Base-by-base conservation (phyloP, 805 yeast species). In the Metschnikowia reukaufii region DNA sequence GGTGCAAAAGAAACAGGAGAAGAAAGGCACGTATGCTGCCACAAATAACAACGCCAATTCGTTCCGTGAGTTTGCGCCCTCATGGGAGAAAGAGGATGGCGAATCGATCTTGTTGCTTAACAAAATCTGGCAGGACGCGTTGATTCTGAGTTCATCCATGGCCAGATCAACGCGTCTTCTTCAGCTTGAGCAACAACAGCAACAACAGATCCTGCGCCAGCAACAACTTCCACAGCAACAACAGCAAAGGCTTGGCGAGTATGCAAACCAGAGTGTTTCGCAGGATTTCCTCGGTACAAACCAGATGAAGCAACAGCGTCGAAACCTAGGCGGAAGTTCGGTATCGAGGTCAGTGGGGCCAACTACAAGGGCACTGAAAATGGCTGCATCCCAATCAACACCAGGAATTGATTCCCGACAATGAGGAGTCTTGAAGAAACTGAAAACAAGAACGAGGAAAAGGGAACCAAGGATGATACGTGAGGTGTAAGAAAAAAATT, bases 71-170 rank as follows among this genome's bases (percentile, higher is more conserved):
- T 67, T 60, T 50, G 61, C 69, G 4, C 67, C 68, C 1, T 40
- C 54, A 8, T 69, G 57, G 50, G 60, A 64, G 31, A 68, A 68
- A 34, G 57, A 59, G 42, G 69, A 68, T 40, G 59, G 56, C 29
- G 72, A 68, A 39, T 55, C 63, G 15, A 47, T 45, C 15, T 39
- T 47, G 15, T 51, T 54, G 15, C 48, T 73, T 44, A 64, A 63
- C 42, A 58, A 58, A 43, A 44, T 72, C 29, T 73, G 77, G 77
- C 74, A 67, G 47, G 74, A 70, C 6, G 76, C 76, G 4, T 56
- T 65, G 38, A 48, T 64, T 17, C 49, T 43, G 46, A 46, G 51
- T 35, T 48, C 59, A 13, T 50, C 58, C 2, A 41, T 51, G 12
- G 39, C 51, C 9, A 38, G 45, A 7, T 48, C 53, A 7, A 16